Percentiles rank a stretch among this genome's conserved stretches.
Conservation (phyloP, 306 rosid genomes). For the Prunus salicina region DNA sequence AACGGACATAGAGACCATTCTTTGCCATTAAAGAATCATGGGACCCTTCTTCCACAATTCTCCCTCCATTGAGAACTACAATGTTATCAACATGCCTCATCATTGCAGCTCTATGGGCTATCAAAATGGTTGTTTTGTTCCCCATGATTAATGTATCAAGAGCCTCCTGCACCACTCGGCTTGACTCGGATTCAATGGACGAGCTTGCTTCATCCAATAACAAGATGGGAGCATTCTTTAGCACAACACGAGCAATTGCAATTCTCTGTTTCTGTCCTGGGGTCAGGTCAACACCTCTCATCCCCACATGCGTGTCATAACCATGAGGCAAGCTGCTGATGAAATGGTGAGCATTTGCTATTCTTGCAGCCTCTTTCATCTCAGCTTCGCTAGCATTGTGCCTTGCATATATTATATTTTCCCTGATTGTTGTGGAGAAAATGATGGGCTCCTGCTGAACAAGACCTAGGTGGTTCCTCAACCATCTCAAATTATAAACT, state of each 20-base stretch:
- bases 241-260: slow-evolving; percentile 91
- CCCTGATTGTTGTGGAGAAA: slow-evolving; percentile 94
- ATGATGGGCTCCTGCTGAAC: slow-evolving; percentile 99
- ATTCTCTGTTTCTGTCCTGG: slow-evolving; percentile 99
- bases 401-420: slow-evolving; percentile 95
- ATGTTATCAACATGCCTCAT: slow-evolving; percentile 98
- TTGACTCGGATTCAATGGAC: slow-evolving; percentile 94
- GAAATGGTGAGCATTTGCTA: slow-evolving; percentile 99
- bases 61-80: slow-evolving; percentile 97
- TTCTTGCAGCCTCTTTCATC: slow-evolving; percentile 97
- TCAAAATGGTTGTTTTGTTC: slow-evolving; percentile 94
- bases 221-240: slow-evolving; percentile 93
- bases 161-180: slow-evolving; percentile 99
- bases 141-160: slow-evolving; percentile 98
- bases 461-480: slow-evolving; percentile 93
- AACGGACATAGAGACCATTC: slow-evolving; percentile 88
- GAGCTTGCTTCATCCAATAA: slow-evolving; percentile 98
- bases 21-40: slow-evolving; percentile 78
- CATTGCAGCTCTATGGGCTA: slow-evolving; percentile 99
- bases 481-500: slow-evolving; percentile 88
- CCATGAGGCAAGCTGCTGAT: slow-evolving; percentile 98
- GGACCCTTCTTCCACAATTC: slow-evolving; percentile 93
- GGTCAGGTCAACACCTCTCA: slow-evolving; percentile 98
- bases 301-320: slow-evolving; percentile 97
- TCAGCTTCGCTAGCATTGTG: slow-evolving; percentile 99